Evolutionary conservation across 2,329 filamentous ascomycete species (phyloP), one percentile per base, ranked within the genome.

Genomic region (Ascochyta pisi): DNA sequence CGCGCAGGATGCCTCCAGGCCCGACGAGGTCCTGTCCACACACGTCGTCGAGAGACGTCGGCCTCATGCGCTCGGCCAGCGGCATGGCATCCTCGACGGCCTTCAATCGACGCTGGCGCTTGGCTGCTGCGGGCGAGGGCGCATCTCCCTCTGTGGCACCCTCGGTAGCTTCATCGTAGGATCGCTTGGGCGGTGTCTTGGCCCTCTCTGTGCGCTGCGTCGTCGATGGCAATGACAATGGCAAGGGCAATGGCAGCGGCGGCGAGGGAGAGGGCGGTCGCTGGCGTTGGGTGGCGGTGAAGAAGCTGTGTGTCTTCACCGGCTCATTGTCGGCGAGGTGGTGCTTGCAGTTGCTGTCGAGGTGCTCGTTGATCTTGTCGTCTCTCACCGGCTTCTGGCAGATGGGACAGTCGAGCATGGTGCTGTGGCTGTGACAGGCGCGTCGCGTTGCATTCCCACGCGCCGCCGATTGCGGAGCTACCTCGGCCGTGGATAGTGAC

Each of bases 21-120:
- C 92, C 94, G 1, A 99, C 93, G 0, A 99, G 85, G 40, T 96
- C 92, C 77, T 99, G 95, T 0, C 95, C 95, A 62, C 83, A 92
- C 3, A 98, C 90, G 15, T 96, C 89, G 69, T 97, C 91, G 7
- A 99, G 83, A 0, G 83, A 90, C 52, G 82, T 83, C 1, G 95
- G 95, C 4, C 95, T 87, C 92, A 98, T 96, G 27, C 94, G 89
- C 76, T 99, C 95, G 2, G 95, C 93, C 16, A 99, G 81, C 0
- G 95, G 95, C 8, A 92, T 92, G 0, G 88, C 86, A 67, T 87
- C 86, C 54, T 87, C 84, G 33, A 87, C 80, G 0, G 83, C 82
- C 70, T 79, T 84, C 24, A 65, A 76, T 84, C 61, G 57, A 40
- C 77, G 91, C 29, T 65, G 92, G 13, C 83, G 79, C 70, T 87